Conservation (phyloP, 768 basidiomycete species). For the Kockovaella imperatae region DNA sequence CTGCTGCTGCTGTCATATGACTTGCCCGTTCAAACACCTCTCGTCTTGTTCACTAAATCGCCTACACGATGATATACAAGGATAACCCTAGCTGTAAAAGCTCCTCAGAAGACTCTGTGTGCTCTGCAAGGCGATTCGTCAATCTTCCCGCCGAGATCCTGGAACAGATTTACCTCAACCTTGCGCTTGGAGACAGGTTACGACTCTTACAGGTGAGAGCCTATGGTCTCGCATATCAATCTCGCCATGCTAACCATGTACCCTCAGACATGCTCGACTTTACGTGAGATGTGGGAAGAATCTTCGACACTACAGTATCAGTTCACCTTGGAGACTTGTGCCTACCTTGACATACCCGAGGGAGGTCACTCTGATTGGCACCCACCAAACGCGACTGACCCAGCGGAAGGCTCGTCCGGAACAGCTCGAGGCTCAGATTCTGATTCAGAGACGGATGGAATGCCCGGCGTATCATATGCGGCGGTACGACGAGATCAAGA, state of each 20-base stretch:
- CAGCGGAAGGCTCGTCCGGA: not conserved
- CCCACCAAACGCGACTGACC: not conserved
- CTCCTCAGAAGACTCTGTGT: no score
- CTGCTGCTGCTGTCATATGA: no score
- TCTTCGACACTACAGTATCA: constrained; percentile 29
- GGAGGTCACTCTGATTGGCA: no score
- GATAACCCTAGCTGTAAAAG: no score
- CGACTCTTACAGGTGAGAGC: constrained; percentile 17
- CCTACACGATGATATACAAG: no score
- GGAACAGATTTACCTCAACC: constrained; percentile 20
- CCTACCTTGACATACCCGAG: constrained; percentile 28
- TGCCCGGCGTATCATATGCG: no score
- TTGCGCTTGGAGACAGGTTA: constrained; percentile 16
- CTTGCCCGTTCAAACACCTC: no score
- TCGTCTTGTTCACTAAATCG: no score
- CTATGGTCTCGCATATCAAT: not conserved
- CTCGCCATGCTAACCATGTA: not conserved
- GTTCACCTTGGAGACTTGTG: constrained; percentile 19
- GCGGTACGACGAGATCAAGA: no score
- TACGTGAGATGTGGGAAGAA: constrained; percentile 10
- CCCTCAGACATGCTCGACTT: constrained; percentile 11
- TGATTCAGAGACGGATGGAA: not conserved
- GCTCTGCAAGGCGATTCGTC: no score
- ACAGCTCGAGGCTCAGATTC: no score
- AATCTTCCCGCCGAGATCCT: constrained; percentile 25